Evolutionary conservation across 352 stramenopile species (phyloP).

Genomic region (Globisporangium parvum): DNA sequence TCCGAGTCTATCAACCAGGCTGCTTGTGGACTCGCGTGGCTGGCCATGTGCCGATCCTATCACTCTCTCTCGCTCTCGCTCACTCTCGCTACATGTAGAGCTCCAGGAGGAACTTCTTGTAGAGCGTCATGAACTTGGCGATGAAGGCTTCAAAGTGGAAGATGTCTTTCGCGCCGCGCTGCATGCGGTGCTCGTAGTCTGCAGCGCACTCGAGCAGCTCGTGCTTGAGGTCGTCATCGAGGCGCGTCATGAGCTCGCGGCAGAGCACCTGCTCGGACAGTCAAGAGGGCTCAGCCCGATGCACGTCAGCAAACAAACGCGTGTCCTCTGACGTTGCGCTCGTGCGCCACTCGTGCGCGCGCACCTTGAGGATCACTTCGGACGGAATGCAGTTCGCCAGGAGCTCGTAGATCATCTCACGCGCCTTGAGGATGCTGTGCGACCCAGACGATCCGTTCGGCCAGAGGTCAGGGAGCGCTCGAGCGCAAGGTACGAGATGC

Average conservation of each 20-base stretch:
- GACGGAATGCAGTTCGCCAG: slow-evolving; percentile 98
- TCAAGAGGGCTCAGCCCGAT: not conserved
- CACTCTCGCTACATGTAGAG: slow-evolving; percentile 76
- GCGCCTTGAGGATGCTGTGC: slow-evolving; percentile 83
- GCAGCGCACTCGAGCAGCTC: slow-evolving; percentile 89
- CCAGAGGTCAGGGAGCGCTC: not conserved
- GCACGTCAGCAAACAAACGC: too few species aligned
- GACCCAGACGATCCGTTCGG: not conserved
- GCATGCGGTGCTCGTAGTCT: slow-evolving; percentile 94
- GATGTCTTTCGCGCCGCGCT: slow-evolving; percentile 96
- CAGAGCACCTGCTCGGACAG: slow-evolving; percentile 37
- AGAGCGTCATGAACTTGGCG: slow-evolving; percentile 98
- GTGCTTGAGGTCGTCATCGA: slow-evolving; percentile 96
- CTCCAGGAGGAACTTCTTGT: slow-evolving; percentile 98
- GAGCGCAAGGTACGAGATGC: not conserved
- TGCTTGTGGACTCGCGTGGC: too few species aligned
- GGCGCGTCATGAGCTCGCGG: slow-evolving; percentile 89
- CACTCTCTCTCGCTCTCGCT: too few species aligned
- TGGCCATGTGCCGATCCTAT: too few species aligned
- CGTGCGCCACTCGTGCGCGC: too few species aligned
- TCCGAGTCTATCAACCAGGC: not conserved
- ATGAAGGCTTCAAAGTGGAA: slow-evolving; percentile 99
- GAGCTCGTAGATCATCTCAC: slow-evolving; percentile 98
- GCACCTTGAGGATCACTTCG: slow-evolving; percentile 93
- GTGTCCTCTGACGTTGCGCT: too few species aligned